Base-by-base conservation (phyloP, 257 asterid genomes). In the Plectranthus barbatus region DNA sequence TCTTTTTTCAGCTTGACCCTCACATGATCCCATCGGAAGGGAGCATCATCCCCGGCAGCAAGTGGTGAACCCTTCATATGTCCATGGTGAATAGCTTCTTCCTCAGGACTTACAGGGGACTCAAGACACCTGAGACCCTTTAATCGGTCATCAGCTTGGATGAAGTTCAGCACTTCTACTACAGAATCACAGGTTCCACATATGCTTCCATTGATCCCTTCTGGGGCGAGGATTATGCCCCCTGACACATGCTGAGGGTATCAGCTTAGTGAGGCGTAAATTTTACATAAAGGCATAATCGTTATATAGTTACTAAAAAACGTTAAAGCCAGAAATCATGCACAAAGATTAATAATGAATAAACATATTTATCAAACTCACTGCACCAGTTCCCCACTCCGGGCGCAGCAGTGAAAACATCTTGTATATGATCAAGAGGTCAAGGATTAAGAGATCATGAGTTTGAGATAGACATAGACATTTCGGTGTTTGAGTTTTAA, bases 21-120 rank as follows among this genome's bases (percentile, higher is more conserved):
- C 82, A 93, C 96, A 63, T 90, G 97, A 72, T 90, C 97, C 97
- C 99, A 90, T 55, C 96, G 76, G 71, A 90, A 93, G 68, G 99
- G 99, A 59, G 94, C 92, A 85, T 87, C 99, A 75, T 90, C 99
- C 19, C 99, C 99, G 0, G 97, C 95, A 26, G 99, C 95, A 49
- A 93, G 95, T 70, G 99, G 99, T 65, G 96, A 90, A 74, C 81
- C 75, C 61, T 82, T 81, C 61, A 31, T 72, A 56, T 90, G 97
- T 48, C 99, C 97, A 66, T 87, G 96, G 79, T 93, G 99, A 76
- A 93, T 83, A 66, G 95, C 95, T 84, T 93, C 99, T 68, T 93
- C 99, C 79, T 90, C 99, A 0, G 95, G 92, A 78, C 96, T 81
- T 17, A 90, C 99, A 21, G 99, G 99, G 12, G 99, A 83, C 77